A percentile compares a stretch with the other conserved stretches of the same genome.
Conservation (phyloP, 2,329 filamentous ascomycete genomes). For the Cladosporium sp. region DNA sequence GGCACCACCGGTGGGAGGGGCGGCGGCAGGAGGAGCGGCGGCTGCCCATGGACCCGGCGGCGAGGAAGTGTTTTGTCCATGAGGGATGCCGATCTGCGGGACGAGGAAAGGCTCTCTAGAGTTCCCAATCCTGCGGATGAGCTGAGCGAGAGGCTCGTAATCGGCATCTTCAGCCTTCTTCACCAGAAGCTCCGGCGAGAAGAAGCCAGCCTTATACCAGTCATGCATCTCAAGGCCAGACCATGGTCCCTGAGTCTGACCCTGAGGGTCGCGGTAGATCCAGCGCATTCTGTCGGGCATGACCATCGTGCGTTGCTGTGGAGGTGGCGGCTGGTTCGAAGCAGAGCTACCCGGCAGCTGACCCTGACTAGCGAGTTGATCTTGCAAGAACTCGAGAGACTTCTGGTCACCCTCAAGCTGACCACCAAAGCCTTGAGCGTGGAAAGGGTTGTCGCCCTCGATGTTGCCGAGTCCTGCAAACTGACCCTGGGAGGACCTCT, state of each 20-base stretch:
- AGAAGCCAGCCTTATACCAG: slow-evolving; percentile 99
- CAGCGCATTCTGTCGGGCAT: slow-evolving; percentile 99
- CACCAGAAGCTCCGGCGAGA: slow-evolving; percentile 87
- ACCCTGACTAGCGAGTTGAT: slow-evolving; percentile 8
- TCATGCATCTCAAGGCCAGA: slow-evolving; percentile 98
- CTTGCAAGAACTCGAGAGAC: background rate
- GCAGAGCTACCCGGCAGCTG: slow-evolving; percentile 43
- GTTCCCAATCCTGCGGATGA: slow-evolving; percentile 93
- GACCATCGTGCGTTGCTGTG: slow-evolving; percentile 83
- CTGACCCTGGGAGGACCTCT: slow-evolving; percentile 33
- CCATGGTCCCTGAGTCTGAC: slow-evolving; percentile 87
- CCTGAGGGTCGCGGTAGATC: slow-evolving; percentile 95
- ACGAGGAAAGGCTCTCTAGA: slow-evolving; percentile 96
- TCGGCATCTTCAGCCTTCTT: slow-evolving; percentile 92
- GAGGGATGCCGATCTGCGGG: slow-evolving; percentile 90
- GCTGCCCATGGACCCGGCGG: slow-evolving; percentile 38
- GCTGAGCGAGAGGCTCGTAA: slow-evolving; percentile 89
- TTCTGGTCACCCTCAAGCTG: slow-evolving; percentile 19
- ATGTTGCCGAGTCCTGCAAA: slow-evolving; percentile 25
- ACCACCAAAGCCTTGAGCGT: slow-evolving; percentile 16
- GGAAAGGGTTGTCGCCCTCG: slow-evolving; percentile 14
- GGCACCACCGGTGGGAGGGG: slow-evolving; percentile 37
- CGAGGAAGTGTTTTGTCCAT: slow-evolving; percentile 54
- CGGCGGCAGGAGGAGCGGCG: slow-evolving; percentile 12
- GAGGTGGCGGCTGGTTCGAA: slow-evolving; percentile 62